Base-by-base conservation (phyloP, 2,329 filamentous ascomycete genomes). In the Hymenoscyphus infarciens region DNA sequence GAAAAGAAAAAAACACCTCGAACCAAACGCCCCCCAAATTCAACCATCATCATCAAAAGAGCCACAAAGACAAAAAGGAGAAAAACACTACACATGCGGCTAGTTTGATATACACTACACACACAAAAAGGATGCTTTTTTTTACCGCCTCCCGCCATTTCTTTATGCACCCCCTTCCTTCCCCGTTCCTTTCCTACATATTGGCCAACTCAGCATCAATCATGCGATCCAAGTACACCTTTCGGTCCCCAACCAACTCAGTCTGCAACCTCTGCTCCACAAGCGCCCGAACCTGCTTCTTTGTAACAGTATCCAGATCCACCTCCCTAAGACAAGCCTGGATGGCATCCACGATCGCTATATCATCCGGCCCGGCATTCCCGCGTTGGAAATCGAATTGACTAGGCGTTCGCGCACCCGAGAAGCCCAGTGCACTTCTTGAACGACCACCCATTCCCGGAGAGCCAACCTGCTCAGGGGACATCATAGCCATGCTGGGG, bases 301-400 rank as follows among this genome's bases (percentile, higher is more conserved):
- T 99, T 6, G 95, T 99, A 56, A 98, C 91, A n/a, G 85, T 94
- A 75, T 99, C 95, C 52, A 99, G 82, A 75, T 99, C 94, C 0
- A 97, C 92, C 72, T 97, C 94, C 16, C 82, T 79, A 66, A 99
- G 81, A 70, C 95, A 95, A 58, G 83, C 81, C 72, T 92, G 89
- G 66, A 98, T 94, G 1, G 91, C 90, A 65, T 96, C 90, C 19
- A 91, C 83, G 67, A 99, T 97, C 64, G 86, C 83, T 55, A 80
- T 81, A 71, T 98, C 93, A 68, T 89, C 91, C 0, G 92, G 90
- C 0, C 91, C 92, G 27, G 64, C 62, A 61, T 80, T 75, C 54
- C 80, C 80, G 22, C 82, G 78, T 69, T 86, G 82, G 76, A 87
- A 88, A 74, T 87, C 84, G 66, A 88, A 86, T 29, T 82, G 79